A percentile compares a stretch with the other conserved stretches of the same genome.
phyloP scores from a whole-genome alignment of 257 asterid species.

The Jacaranda copaia region DNA sequence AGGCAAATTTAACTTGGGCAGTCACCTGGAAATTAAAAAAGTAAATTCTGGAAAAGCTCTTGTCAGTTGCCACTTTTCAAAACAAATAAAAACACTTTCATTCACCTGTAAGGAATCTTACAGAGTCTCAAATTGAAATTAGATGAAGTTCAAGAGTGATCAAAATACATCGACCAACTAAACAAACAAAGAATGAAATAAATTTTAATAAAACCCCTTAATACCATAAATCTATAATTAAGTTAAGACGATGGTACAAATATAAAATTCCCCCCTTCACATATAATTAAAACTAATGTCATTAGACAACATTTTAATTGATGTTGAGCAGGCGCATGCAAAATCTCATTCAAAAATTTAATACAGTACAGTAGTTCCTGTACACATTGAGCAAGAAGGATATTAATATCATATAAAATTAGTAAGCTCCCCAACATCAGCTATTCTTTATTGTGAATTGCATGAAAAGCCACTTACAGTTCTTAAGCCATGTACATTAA shows the following conservation, averaged over 20 bases:
- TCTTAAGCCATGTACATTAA: slow-evolving; percentile 14
- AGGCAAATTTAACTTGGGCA: too few species aligned
- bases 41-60: not conserved
- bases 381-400: not conserved
- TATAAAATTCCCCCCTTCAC: too few species aligned
- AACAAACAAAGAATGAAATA: too few species aligned
- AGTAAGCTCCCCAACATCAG: not conserved
- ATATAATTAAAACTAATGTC: too few species aligned
- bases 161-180: too few species aligned
- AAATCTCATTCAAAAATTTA: not conserved
- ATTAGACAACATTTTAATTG: too few species aligned
- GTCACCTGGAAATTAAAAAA: too few species aligned
- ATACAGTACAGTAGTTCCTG: not conserved
- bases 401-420: not conserved
- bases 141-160: not conserved
- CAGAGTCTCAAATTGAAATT: not conserved
- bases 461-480: slow-evolving; percentile 43
- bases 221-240: too few species aligned
- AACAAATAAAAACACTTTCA: not conserved
- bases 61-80: too few species aligned
- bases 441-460: not conserved
- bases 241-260: too few species aligned
- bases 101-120: not conserved
- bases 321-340: not conserved
- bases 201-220: too few species aligned